Percentiles rank a stretch among this genome's conserved stretches.
phyloP scores from a whole-genome alignment of 495 filamentous ascomycete genomes.

The Rusavskia elegans region DNA sequence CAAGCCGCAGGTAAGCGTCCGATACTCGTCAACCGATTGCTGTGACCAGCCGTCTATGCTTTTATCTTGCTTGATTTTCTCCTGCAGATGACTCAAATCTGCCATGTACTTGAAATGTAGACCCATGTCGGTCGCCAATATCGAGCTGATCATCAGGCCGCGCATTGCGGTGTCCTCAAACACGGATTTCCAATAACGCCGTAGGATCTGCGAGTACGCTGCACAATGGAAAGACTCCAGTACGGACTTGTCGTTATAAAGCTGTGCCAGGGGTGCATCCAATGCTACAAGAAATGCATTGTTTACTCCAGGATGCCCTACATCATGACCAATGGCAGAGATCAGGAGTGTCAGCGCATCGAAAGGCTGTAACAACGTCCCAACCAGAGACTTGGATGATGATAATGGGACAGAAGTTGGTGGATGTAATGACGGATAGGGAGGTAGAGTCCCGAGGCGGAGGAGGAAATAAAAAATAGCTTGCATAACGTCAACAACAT shows the following conservation, averaged over 20 bases:
- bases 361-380: slow-evolving; percentile 58
- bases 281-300: slow-evolving; percentile 89
- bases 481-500: slow-evolving; percentile 91
- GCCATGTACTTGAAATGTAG: slow-evolving; percentile 93
- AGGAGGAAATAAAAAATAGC: slow-evolving; percentile 87
- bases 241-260: slow-evolving; percentile 95
- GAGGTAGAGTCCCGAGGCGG: slow-evolving; percentile 59
- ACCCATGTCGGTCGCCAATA: slow-evolving; percentile 93
- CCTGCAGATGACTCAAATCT: slow-evolving; percentile 58
- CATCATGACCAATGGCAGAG: slow-evolving; percentile 92
- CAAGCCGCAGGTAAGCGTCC: slow-evolving; percentile 65
- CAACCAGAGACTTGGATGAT: slow-evolving; percentile 40
- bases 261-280: slow-evolving; percentile 87
- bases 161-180: slow-evolving; percentile 63
- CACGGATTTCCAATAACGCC: slow-evolving; percentile 76
- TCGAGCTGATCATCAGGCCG: slow-evolving; percentile 84
- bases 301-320: slow-evolving; percentile 95
- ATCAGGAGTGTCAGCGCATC: slow-evolving; percentile 81
- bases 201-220: slow-evolving; percentile 89
- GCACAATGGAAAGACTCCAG: slow-evolving; percentile 96
- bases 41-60: slow-evolving; percentile 54
- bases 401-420: slow-evolving; percentile 10
- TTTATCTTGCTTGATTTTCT: slow-evolving; percentile 49
- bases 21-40: slow-evolving; percentile 53
- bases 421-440: slow-evolving; percentile 30